Conservation (phyloP, 2,329 filamentous ascomycete genomes). For the Samsoniella hepiali region DNA sequence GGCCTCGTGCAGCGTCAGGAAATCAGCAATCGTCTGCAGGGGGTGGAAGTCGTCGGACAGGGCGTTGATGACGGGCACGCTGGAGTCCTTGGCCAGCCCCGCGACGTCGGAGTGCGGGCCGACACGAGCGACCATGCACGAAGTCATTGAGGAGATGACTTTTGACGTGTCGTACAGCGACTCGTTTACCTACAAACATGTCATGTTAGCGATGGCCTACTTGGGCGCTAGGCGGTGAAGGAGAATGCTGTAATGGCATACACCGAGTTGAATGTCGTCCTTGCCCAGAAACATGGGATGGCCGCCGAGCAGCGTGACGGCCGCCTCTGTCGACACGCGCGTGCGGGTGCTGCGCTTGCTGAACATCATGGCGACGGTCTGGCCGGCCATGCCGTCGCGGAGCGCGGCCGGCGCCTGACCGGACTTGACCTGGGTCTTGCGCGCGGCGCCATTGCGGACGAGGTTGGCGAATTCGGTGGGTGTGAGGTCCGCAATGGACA, state of each 20-base stretch:
- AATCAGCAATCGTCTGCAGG: slow-evolving; percentile 90
- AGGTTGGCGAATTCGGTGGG: slow-evolving; percentile 75
- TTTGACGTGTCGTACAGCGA: slow-evolving; percentile 87
- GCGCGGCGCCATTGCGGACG: slow-evolving; percentile 73
- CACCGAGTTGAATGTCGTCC: slow-evolving; percentile 93
- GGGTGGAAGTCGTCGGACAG: slow-evolving; percentile 91
- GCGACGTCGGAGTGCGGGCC: slow-evolving; percentile 73
- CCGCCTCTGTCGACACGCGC: slow-evolving; percentile 87
- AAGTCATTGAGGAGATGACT: slow-evolving; percentile 92
- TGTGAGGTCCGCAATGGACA: slow-evolving; percentile 85
- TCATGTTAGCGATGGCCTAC: background rate
- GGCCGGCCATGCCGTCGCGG: slow-evolving; percentile 61
- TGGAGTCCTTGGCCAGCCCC: slow-evolving; percentile 66
- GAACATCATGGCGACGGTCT: slow-evolving; percentile 93
- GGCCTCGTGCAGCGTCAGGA: slow-evolving; percentile 81
- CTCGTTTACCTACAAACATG: slow-evolving; percentile 69
- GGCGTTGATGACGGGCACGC: slow-evolving; percentile 80
- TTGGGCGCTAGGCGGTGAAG: too few relatives aligned
- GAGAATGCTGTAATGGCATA: slow-evolving; percentile 36
- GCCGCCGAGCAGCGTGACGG: slow-evolving; percentile 82
- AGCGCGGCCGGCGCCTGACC: slow-evolving; percentile 54
- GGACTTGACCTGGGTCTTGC: slow-evolving; percentile 76
- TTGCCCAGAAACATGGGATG: slow-evolving; percentile 96
- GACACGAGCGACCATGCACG: slow-evolving; percentile 77
- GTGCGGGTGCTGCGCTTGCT: slow-evolving; percentile 94